Evolutionary conservation across 2,329 filamentous ascomycete species (phyloP).

Genomic region (Amauroascus verrucosus): DNA sequence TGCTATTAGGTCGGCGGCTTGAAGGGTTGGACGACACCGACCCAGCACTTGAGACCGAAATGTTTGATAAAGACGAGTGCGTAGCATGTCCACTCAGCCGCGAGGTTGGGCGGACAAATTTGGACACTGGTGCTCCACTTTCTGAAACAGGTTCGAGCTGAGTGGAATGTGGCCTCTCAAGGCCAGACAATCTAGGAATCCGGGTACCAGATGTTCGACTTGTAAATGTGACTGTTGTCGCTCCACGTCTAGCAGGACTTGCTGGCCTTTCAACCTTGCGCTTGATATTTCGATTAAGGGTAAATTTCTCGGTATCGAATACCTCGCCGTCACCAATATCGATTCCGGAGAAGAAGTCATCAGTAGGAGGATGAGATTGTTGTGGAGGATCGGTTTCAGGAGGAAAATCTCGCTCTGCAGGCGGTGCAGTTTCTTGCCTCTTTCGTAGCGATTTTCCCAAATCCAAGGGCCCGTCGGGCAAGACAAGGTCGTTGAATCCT

Average conservation of each 20-base stretch:
- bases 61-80: slow-evolving; percentile 57
- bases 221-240: slow-evolving; percentile 83
- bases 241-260: slow-evolving; percentile 60
- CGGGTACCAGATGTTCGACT: slow-evolving; percentile 63
- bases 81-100: slow-evolving; percentile 55
- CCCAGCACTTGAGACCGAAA: slow-evolving; percentile 51
- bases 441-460: slow-evolving; percentile 68
- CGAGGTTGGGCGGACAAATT: slow-evolving; percentile 54
- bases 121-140: slow-evolving; percentile 61
- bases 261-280: slow-evolving; percentile 61
- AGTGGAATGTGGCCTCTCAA: slow-evolving; percentile 61
- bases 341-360: slow-evolving; percentile 77
- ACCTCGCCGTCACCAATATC: slow-evolving; percentile 77
- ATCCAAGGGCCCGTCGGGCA: slow-evolving; percentile 74
- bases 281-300: slow-evolving; percentile 83
- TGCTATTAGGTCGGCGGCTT: slow-evolving; percentile 49
- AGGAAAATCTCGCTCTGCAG: slow-evolving; percentile 28
- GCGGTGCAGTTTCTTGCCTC: slow-evolving; percentile 42
- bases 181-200: slow-evolving; percentile 64
- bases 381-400: slow-evolving; percentile 12
- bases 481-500: slow-evolving; percentile 74
- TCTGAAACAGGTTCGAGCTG: slow-evolving; percentile 84
- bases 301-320: slow-evolving; percentile 70
- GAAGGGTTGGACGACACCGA: slow-evolving; percentile 51
- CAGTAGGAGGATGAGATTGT: slow-evolving; percentile 32